A percentile compares a stretch with the other conserved stretches of the same genome.
These are phyloP conservation scores for Bathelium albidoporum DNA, from an alignment of 495 filamentous ascomycete genomes.

Conservation along the genomic window DNA sequence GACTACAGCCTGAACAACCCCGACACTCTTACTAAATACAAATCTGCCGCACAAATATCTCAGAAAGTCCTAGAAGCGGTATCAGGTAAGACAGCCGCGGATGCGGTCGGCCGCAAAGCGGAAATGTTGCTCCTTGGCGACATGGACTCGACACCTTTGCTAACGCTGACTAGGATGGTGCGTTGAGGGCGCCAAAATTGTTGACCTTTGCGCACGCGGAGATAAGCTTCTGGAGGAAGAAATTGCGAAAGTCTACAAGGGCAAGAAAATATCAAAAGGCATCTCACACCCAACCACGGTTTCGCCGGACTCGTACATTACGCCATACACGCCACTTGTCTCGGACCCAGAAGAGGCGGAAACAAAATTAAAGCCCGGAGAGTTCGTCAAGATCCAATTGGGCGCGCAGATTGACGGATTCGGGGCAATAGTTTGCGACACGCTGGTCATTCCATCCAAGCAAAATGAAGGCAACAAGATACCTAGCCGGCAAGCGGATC, in stretches of 20 bases:
- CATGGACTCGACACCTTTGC: conserved; percentile 20
- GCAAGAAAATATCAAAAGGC: conserved; percentile 92
- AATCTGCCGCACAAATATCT: conserved; percentile 86
- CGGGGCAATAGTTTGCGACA: conserved; percentile 92
- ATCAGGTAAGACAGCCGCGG: conserved; percentile 34
- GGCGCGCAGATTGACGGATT: conserved; percentile 98
- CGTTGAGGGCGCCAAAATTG: conserved; percentile 76
- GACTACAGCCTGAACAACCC: conserved; percentile 95
- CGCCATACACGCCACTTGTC: conserved; percentile 85
- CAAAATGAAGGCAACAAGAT: conserved; percentile 48
- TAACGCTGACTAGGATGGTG: conserved; percentile 49
- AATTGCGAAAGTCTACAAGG: conserved; percentile 90
- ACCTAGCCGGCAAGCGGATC: conserved; percentile 67
- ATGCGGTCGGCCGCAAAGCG: neutral
- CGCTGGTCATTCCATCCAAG: conserved; percentile 57
- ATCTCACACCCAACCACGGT: conserved; percentile 90
- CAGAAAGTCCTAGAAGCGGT: conserved; percentile 89
- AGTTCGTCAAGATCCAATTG: conserved; percentile 90
- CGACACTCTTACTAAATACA: conserved; percentile 97
- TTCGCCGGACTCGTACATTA: conserved; percentile 88
- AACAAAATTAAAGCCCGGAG: conserved; percentile 65
- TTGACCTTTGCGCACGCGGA: conserved; percentile 86
- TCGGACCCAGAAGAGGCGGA: conserved; percentile 77
- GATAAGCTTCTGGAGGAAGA: conserved; percentile 93
- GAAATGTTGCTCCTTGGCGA: neutral